Percentiles rank a stretch among this genome's conserved stretches.
Conservation (phyloP, 495 filamentous ascomycete species). For the Physcia stellaris region DNA sequence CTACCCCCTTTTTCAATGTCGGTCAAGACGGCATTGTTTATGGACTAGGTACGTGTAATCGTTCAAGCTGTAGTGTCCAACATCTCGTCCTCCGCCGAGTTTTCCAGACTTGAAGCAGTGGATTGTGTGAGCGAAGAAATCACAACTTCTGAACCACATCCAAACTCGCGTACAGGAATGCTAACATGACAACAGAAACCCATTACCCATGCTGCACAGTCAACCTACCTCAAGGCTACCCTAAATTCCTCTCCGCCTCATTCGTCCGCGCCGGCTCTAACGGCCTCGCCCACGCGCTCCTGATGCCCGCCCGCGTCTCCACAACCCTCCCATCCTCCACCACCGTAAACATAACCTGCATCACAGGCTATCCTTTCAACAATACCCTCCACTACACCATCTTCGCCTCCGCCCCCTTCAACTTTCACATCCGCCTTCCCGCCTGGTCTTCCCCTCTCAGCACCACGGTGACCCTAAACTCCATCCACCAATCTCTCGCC, state of each 20-base stretch:
- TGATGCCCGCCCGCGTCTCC: slow-evolving; percentile 16
- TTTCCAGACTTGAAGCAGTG: too few relatives aligned
- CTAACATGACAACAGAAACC: slow-evolving; percentile 15
- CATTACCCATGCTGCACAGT: slow-evolving; percentile 48
- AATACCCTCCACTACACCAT: slow-evolving; percentile 34
- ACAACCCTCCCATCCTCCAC: slow-evolving; percentile 12
- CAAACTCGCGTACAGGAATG: too few relatives aligned
- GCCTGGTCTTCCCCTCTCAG: slow-evolving; percentile 8
- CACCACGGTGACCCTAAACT: slow-evolving; percentile 5
- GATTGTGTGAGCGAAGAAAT: too few relatives aligned
- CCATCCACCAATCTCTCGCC: slow-evolving; percentile 5
- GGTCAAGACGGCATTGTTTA: slow-evolving; percentile 29
- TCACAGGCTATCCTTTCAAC: slow-evolving; percentile 41
- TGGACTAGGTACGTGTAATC: slow-evolving; percentile 23
- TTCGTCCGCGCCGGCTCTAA: slow-evolving; percentile 16
- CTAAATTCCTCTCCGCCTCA: slow-evolving; percentile 37
- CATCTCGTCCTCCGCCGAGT: too few relatives aligned
- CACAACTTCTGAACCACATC: too few relatives aligned
- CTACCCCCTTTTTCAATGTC: slow-evolving; percentile 37
- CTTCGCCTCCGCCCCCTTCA: slow-evolving; percentile 18
- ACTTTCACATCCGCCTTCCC: slow-evolving; percentile 15
- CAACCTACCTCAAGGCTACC: slow-evolving; percentile 46
- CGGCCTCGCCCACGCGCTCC: slow-evolving; percentile 15
- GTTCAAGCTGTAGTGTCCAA: neutral
- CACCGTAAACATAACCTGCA: slow-evolving; percentile 18